A percentile compares a stretch with the other conserved stretches of the same genome.
Conservation (phyloP, 148 eudicot genomes). For the Amaranthus cruentus region DNA sequence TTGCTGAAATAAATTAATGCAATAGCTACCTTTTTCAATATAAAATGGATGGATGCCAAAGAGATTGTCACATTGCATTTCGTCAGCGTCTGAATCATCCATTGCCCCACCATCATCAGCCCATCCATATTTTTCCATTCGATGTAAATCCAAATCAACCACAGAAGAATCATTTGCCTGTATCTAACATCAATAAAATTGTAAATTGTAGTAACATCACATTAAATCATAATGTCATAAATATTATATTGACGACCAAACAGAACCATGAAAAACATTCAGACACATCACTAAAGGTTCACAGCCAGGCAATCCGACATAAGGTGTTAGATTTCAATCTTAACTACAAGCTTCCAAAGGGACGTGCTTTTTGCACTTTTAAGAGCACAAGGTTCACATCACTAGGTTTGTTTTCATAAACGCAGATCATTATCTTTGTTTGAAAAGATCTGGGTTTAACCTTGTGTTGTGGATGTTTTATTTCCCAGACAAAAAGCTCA, state of each 20-base stretch:
- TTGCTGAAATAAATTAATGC: neutral
- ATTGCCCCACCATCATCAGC: constrained; percentile 28
- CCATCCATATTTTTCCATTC: constrained; percentile 69
- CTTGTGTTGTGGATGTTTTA: too few relatives aligned
- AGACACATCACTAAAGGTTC: neutral
- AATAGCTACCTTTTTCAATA: constrained; percentile 56
- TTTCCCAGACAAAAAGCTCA: too few relatives aligned
- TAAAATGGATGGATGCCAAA: constrained; percentile 91
- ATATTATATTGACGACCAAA: neutral
- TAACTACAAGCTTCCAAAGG: too few relatives aligned
- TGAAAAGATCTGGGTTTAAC: too few relatives aligned
- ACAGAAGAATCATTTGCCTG: constrained; percentile 36
- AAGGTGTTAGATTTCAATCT: too few relatives aligned
- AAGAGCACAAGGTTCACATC: too few relatives aligned
- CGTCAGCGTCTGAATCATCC: constrained; percentile 21
- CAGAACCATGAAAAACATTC: neutral
- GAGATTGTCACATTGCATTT: constrained; percentile 49
- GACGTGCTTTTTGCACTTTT: too few relatives aligned
- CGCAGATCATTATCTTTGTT: too few relatives aligned
- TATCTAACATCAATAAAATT: constrained; percentile 18
- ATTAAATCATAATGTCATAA: neutral
- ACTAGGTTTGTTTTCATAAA: too few relatives aligned
- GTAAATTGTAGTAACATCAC: constrained; percentile 2
- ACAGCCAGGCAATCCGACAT: neutral
- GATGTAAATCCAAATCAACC: constrained; percentile 27